Conservation (phyloP, 257 asterid species). For the Salvia rosmarinus region DNA sequence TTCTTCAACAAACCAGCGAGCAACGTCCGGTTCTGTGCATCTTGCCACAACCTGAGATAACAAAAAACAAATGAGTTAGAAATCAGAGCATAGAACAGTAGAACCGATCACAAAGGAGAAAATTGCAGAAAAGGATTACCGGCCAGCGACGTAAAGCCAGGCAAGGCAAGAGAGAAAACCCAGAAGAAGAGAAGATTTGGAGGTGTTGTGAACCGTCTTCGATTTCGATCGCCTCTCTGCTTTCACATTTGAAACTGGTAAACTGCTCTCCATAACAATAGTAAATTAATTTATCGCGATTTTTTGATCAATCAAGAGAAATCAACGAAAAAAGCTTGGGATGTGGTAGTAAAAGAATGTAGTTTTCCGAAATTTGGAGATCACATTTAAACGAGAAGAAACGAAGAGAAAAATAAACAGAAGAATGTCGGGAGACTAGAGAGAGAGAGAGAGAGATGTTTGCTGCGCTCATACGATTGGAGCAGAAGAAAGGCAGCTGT, state of each 20-base stretch:
- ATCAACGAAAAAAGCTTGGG: background rate
- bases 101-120: background rate
- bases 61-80: background rate
- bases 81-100: background rate
- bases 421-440: background rate
- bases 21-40: constrained; percentile 73
- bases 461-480: constrained; percentile 19
- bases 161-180: constrained; percentile 84
- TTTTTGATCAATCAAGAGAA: background rate
- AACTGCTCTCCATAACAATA: constrained; percentile 35
- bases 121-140: constrained; percentile 46
- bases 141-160: constrained; percentile 94
- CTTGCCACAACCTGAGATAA: constrained; percentile 83
- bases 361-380: background rate
- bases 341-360: background rate
- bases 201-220: constrained; percentile 52
- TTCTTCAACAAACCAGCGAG: constrained; percentile 56
- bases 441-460: constrained; percentile 11
- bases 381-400: background rate
- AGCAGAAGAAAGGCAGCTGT: constrained; percentile 27
- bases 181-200: constrained; percentile 72
- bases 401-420: background rate
- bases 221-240: constrained; percentile 83
- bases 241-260: constrained; percentile 62
- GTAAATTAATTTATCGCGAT: background rate